Evolutionary conservation across 2,329 filamentous ascomycete genomes (phyloP).

Genomic region (Hymenoscyphus occultus): DNA sequence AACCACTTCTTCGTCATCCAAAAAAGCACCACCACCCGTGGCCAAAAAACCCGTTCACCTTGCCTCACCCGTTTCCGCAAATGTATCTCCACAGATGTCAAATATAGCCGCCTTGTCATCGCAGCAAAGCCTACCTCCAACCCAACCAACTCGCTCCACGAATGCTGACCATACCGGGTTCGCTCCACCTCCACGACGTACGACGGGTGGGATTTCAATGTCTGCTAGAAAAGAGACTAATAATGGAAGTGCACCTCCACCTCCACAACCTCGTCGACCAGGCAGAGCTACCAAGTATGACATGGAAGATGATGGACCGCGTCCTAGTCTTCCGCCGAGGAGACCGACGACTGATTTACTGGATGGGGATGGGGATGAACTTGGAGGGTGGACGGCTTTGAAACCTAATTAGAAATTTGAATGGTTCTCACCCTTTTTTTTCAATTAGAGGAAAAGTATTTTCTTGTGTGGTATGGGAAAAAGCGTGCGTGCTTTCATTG

Average conservation of each 20-base stretch:
- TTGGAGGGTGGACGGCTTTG: slow-evolving; percentile 32
- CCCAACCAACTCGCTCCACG: slow-evolving; percentile 18
- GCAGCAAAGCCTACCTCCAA: slow-evolving; percentile 7
- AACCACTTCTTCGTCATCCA: slow-evolving; percentile 29
- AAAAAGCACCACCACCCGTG: slow-evolving; percentile 35
- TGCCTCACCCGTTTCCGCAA: slow-evolving; percentile 24
- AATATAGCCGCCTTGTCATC: slow-evolving; percentile 18
- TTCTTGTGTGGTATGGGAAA: too few relatives aligned
- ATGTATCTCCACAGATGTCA: slow-evolving; percentile 24
- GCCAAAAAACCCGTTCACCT: slow-evolving; percentile 36
- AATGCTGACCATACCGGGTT: slow-evolving; percentile 24
- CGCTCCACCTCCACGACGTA: slow-evolving; percentile 27
- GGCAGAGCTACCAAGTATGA: slow-evolving; percentile 18
- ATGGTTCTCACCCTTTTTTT: not conserved
- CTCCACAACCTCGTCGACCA: slow-evolving; percentile 30
- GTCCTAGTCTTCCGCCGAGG: slow-evolving; percentile 32
- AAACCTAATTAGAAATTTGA: slow-evolving; percentile 23
- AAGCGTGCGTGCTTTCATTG: too few relatives aligned
- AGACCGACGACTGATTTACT: slow-evolving; percentile 31
- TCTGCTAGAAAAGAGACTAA: slow-evolving; percentile 12
- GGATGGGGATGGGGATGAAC: slow-evolving; percentile 26
- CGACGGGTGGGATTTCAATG: slow-evolving; percentile 16
- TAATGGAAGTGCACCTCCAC: slow-evolving; percentile 21
- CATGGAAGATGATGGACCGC: slow-evolving; percentile 21
- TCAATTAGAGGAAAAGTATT: too few relatives aligned